Base-by-base conservation (phyloP, 1,284 basidiomycete genomes). In the Fomitiporia mediterranea region DNA sequence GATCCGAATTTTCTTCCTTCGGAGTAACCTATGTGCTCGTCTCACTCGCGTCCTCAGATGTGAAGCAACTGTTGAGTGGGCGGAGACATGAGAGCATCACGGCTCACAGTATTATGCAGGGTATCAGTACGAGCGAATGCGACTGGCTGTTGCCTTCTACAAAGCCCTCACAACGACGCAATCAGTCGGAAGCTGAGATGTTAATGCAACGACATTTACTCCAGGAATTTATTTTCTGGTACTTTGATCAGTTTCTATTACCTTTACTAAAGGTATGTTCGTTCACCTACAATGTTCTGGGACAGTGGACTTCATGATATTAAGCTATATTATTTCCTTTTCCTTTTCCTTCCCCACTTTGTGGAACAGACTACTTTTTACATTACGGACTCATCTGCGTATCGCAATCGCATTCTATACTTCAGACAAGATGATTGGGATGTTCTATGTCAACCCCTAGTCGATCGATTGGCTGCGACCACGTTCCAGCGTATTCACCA, bases 401-500 rank as follows among this genome's bases (percentile, higher is more conserved):
- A 89, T 62, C 79, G 88, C n/a, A 92, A 96, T 62, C 82, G 84
- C 51, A 81, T 94, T 0, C 73, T 98, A 0, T 99, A 96, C 69
- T 99, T 97, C 67, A 82, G 93, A 6, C 94, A 98, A 57, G 93
- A 95, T 56, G 94, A 96, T 63, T 99, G 97, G 97, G 75, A 80
- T n/a, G 74, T 71, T 2, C 76, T 98, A 3, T 94, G 91, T 54
- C 73, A 76, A 1, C 97, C 97, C 0, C 76, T 98, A 21, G 75
- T 97, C 15, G 80, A 84, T 54, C 77, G 82, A 27, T 77, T 98
- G 35, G 83, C 79, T 9, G 68, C 73, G 15, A 77, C 75, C n/a
- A 91, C 82, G 2, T 91, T 89, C 64, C 70, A 79, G 60, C 79
- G 78, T 63, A 76, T 87, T 37, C 70, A 80, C 8, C 75, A 81